Base-by-base conservation (phyloP, 148 eudicot genomes). In the Fallopia convolvulus region DNA sequence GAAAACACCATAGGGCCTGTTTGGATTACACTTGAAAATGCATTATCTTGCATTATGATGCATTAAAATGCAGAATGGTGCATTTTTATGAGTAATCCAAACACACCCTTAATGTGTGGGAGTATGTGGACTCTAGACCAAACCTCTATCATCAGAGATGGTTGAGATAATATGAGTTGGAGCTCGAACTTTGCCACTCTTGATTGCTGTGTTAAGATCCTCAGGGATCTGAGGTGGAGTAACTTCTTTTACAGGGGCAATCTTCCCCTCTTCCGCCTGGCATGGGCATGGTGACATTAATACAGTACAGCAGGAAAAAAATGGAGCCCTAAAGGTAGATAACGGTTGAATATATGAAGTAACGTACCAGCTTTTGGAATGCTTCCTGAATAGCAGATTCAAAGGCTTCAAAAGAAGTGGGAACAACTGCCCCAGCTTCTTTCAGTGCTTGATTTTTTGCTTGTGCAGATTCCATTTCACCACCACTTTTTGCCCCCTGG, bases 121-220 rank as follows among this genome's bases (percentile, higher is more conserved):
- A 10, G 60, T 17, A n/a, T 33, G 40, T 23, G 72, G 41, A 26
- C 58, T 41, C 71, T 18, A 76, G 26, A 50, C 46, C 80, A 71
- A 72, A 90, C 99, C 99, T 85, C 99, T 87, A 65, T 95, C 99
- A 72, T 95, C 99, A 70, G 99, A 92, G 77, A 94, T 94, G 81
- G 97, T 95, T 74, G 99, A 95, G 79, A 95, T 93, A 80, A 93
- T 88, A 84, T 95, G 97, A 82, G 99, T 95, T 75, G 97, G 99
- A 75, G 97, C 98, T 68, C 98, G 94, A 72, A 95, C 97, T 95
- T 95, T 95, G 61, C 99, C 99, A 77, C 97, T 93, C 82, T 95
- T 95, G 50, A 95, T 92, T 72, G 97, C 97, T 5, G 82, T 72
- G 84, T 78, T 92, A 74, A 95, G 94, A 85, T 95, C 99, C 84